Percentiles rank a stretch among this genome's conserved stretches.
Conservation (phyloP, 2,329 filamentous ascomycete genomes). For the Dothistroma pini region DNA sequence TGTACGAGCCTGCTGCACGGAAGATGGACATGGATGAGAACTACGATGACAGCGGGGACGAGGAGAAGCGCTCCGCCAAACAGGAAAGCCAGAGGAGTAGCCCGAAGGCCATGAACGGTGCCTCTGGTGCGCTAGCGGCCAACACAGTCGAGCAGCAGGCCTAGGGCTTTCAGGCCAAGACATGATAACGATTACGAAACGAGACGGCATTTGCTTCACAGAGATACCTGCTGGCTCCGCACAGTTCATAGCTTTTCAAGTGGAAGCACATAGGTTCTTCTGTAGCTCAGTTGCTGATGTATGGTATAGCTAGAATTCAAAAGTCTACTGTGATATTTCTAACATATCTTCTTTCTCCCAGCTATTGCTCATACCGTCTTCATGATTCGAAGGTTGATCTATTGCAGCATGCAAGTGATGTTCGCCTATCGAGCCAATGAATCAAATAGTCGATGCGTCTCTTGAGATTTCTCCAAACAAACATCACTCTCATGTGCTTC, state of each 20-base stretch:
- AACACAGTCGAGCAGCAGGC: constrained; percentile 18
- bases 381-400: background rate
- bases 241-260: background rate
- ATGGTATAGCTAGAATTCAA: background rate
- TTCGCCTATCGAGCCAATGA: background rate
- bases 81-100: constrained; percentile 46
- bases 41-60: constrained; percentile 91
- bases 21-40: constrained; percentile 98
- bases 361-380: background rate
- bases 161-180: background rate
- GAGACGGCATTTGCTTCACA: background rate
- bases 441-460: background rate
- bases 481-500: background rate
- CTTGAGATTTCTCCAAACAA: background rate
- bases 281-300: background rate
- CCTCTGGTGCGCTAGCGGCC: constrained; percentile 10
- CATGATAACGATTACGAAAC: background rate
- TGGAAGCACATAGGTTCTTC: background rate
- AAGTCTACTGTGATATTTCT: background rate
- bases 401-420: no score
- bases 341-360: background rate
- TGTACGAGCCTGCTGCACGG: constrained; percentile 78
- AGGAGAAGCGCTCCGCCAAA: constrained; percentile 58
- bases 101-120: constrained; percentile 34
- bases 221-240: background rate